phyloP scores from a whole-genome alignment of 2,329 filamentous ascomycete species.

The Nothophaeocryptopus gaeumannii region DNA sequence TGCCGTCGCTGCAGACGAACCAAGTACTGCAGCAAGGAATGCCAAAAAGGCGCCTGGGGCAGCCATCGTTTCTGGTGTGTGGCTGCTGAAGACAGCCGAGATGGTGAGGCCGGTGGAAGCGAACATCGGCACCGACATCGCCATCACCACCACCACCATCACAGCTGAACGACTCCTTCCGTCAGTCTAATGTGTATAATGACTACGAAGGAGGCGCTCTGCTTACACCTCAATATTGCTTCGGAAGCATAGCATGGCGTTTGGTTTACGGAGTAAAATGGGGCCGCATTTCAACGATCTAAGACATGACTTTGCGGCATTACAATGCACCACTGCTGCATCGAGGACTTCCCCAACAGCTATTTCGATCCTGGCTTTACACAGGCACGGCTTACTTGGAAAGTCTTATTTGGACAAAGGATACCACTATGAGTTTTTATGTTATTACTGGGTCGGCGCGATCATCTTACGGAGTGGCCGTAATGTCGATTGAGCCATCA shows the following conservation, averaged over 20 bases:
- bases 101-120: slow-evolving; percentile 25
- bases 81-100: slow-evolving; percentile 55
- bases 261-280: slow-evolving; percentile 2
- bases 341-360: no score
- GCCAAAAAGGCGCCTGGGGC: slow-evolving; percentile 97
- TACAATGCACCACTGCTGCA: not conserved
- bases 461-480: no score
- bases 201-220: slow-evolving; percentile 4
- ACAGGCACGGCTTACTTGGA: slow-evolving; percentile 5
- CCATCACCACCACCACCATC: slow-evolving; percentile 24
- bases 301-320: slow-evolving; percentile 4
- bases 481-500: no score
- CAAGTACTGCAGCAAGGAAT: slow-evolving; percentile 95
- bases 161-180: slow-evolving; percentile 6
- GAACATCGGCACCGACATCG: slow-evolving; percentile 29
- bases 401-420: slow-evolving; percentile 6
- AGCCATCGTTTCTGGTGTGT: slow-evolving; percentile 98
- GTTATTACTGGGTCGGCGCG: no score
- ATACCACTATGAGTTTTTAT: slow-evolving; percentile 14
- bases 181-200: slow-evolving; percentile 13
- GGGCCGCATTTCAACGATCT: slow-evolving; percentile 2
- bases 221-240: not conserved
- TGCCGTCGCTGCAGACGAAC: slow-evolving; percentile 93
- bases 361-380: not conserved
- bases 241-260: slow-evolving; percentile 6